These are phyloP conservation scores for Hericium rajendrae DNA, from an alignment of 768 basidiomycete genomes.

Conservation along the genomic window DNA sequence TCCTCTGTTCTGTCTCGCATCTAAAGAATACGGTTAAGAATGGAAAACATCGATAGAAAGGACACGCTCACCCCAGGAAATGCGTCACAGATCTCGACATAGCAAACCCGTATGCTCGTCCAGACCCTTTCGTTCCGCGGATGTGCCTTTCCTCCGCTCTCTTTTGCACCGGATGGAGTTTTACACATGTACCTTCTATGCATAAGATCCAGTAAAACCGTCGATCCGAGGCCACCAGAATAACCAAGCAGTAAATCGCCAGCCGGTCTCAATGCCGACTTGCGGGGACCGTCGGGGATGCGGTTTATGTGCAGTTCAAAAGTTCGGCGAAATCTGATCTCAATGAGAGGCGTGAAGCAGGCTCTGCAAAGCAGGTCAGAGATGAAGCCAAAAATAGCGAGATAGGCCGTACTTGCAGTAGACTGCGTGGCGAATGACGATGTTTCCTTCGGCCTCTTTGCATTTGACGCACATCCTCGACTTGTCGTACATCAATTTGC, in stretches of 20 bases:
- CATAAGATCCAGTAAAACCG: conserved; percentile 61
- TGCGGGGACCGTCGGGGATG: conserved; percentile 42
- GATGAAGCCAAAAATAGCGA: conserved; percentile 1
- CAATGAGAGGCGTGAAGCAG: conserved; percentile 58
- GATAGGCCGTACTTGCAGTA: conserved; percentile 63
- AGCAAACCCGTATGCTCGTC: conserved; percentile 53
- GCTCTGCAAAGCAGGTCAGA: conserved; percentile 27
- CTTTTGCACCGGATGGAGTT: conserved; percentile 15
- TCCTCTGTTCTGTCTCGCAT: conserved; percentile 46
- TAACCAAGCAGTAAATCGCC: conserved; percentile 62
- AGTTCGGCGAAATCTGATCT: conserved; percentile 51
- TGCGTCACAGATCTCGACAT: conserved; percentile 58
- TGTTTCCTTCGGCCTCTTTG: conserved; percentile 51
- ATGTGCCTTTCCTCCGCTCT: conserved; percentile 53
- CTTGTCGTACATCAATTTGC: conserved; percentile 57
- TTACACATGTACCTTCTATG: conserved; percentile 44
- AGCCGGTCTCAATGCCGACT: conserved; percentile 51
- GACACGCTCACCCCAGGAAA: conserved; percentile 44
- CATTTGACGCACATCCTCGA: conserved; percentile 66
- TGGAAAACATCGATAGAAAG: not conserved
- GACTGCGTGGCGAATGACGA: conserved; percentile 70
- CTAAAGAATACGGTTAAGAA: conserved; percentile 23
- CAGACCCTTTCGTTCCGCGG: conserved; percentile 55
- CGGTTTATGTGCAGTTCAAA: conserved; percentile 59
- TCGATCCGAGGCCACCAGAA: conserved; percentile 75